Percentiles rank a stretch among this genome's conserved stretches.
These are phyloP conservation scores for Croton laevigatus DNA, from an alignment of 441 rosid genomes.

Conservation along the genomic window DNA sequence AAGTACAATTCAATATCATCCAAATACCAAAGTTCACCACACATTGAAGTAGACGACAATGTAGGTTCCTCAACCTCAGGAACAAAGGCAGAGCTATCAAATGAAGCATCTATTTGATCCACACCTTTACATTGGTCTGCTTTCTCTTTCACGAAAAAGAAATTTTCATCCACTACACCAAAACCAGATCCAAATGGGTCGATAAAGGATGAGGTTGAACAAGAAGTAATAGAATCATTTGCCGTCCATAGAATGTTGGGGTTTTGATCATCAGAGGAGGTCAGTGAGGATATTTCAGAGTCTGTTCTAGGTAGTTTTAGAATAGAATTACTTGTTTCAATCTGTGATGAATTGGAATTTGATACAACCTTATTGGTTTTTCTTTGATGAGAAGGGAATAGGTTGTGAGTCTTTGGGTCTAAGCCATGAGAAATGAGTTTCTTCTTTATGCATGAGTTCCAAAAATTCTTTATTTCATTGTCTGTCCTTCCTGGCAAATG, in stretches of 20 bases:
- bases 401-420: conserved; percentile 65
- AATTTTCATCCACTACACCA: conserved; percentile 32
- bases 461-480: conserved; percentile 72
- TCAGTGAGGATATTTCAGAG: conserved; percentile 10
- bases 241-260: conserved; percentile 25
- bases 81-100: conserved; percentile 45
- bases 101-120: conserved; percentile 35
- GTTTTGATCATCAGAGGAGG: conserved; percentile 32
- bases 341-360: conserved; percentile 13
- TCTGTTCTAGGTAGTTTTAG: conserved; percentile 29
- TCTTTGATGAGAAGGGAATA: conserved; percentile 51
- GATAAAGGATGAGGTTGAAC: conserved; percentile 12
- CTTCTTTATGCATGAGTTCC: conserved; percentile 73
- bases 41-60: conserved; percentile 38
- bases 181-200: conserved; percentile 29
- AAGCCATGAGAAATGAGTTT: conserved; percentile 62
- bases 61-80: conserved; percentile 43
- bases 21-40: conserved; percentile 45
- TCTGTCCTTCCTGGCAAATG: conserved; percentile 76
- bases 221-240: conserved; percentile 20
- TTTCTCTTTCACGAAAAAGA: conserved; percentile 27
- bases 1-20: conserved; percentile 66
- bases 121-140: conserved; percentile 16
- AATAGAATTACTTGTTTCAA: conserved; percentile 21
- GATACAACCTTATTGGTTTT: conserved; percentile 25